A percentile compares a stretch with the other conserved stretches of the same genome.
Conservation (phyloP, 148 eudicot genomes). For the Salicornia ramosissima region DNA sequence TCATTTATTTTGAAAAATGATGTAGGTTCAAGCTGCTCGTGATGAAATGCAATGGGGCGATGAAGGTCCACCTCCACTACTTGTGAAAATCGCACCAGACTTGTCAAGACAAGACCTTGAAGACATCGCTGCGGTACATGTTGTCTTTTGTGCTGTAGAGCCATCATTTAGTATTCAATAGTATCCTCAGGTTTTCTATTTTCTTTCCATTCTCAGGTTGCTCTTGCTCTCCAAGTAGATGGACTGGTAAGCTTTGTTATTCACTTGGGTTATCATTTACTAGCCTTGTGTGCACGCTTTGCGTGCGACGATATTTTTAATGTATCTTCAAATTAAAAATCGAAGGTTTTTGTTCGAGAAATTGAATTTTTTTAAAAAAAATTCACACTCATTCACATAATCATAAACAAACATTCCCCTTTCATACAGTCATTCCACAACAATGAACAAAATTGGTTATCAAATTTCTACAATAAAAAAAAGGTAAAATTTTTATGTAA, state of each 20-base stretch:
- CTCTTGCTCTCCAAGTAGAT: constrained; percentile 87
- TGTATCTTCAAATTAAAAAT: too few species aligned
- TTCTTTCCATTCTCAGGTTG: constrained; percentile 57
- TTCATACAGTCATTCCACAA: too few species aligned
- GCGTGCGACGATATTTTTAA: too few species aligned
- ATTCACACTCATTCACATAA: too few species aligned
- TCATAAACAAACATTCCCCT: too few species aligned
- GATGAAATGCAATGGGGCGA: constrained; percentile 99
- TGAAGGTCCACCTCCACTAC: constrained; percentile 96
- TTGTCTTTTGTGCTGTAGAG: constrained; percentile 11
- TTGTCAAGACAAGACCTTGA: constrained; percentile 95
- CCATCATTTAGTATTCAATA: constrained; percentile 3
- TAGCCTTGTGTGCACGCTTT: too few species aligned
- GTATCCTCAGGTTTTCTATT: constrained; percentile 20
- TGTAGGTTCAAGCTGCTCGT: constrained; percentile 96
- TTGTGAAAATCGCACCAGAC: constrained; percentile 98
- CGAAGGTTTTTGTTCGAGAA: too few species aligned
- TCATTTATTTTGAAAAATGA: constrained; percentile 12
- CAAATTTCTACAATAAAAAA: too few species aligned
- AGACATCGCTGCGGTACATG: constrained; percentile 89
- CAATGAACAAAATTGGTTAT: too few species aligned
- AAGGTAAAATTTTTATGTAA: too few species aligned
- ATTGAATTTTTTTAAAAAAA: too few species aligned
- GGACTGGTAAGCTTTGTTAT: constrained; percentile 68
- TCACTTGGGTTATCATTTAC: neutral